Base-by-base conservation (phyloP, 2,329 filamentous ascomycete genomes). In the Periconia sp. region DNA sequence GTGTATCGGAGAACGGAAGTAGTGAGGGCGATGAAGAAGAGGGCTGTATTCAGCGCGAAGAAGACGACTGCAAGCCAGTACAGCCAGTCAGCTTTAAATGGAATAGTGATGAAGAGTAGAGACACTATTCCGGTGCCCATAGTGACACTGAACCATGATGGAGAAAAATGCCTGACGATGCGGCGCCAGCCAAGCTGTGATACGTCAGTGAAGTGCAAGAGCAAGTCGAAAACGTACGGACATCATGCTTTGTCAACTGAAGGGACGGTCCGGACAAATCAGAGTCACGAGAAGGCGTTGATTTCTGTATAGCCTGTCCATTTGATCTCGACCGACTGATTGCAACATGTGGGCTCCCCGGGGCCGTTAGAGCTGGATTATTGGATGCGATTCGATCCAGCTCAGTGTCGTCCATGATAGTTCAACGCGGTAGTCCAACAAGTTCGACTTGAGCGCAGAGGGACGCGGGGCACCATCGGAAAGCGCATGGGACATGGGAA, bases 51-150 rank as follows among this genome's bases (percentile, higher is more conserved):
- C 13, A 86, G 70, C 4, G 69, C 66, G 58, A 88, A 87, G 61
- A 88, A 79, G 36, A 77, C 57, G 34, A 83, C 78, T 1, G 82
- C 81, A 15, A 86, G 71, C 65, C 78, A 82, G 54, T 79, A 76
- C 0, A 87, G 71, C 75, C 80, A 85, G 7, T 52, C 43, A 1
- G 75, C 74, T 48, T 84, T 77, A 63, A 83, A 87, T 0, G 85
- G 85, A 9, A 87, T 74, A 13, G 79, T 77, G 51, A 81, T 73
- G 13, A 88, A 73, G 15, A 88, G 72, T 26, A 87, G 78, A 2
- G 81, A 80, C 7, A 85, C 80, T 26, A 88, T 81, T 15, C 85
- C 86, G 0, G 85, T 88, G 19, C 85, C 85, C 84, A 88, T 71
- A 0, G 65, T 70, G 7, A 68, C 57, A 21, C 56, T 57, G 46